Conservation (phyloP, 345 rosid genomes). For the Melaleuca alternifolia region DNA sequence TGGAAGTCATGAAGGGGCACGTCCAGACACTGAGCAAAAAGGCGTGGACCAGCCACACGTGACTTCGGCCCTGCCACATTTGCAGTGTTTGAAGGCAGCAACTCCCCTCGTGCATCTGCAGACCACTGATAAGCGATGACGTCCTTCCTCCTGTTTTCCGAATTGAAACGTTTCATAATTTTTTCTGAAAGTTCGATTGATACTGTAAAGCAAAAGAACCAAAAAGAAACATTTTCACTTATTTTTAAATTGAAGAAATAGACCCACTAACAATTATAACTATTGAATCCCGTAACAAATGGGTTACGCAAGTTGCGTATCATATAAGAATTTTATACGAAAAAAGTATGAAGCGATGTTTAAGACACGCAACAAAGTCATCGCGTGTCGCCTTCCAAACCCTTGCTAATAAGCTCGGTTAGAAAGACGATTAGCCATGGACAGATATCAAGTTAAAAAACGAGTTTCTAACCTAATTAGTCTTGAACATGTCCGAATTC, state of each 20-base stretch:
- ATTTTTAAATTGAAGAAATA: background rate
- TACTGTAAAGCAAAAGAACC: background rate
- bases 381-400: fast-evolving
- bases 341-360: background rate
- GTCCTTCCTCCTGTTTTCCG: background rate
- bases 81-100: background rate
- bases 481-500: background rate
- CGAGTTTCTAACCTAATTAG: background rate
- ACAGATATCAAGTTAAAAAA: background rate
- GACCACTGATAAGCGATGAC: conserved; percentile 5
- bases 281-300: background rate
- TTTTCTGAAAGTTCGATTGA: background rate
- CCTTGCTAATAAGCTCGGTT: background rate
- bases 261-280: background rate
- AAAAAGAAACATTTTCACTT: background rate
- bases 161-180: background rate
- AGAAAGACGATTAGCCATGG: background rate
- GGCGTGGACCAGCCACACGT: conserved; percentile 9
- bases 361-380: background rate
- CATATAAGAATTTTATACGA: no score
- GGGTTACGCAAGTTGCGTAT: background rate
- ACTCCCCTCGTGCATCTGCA: background rate
- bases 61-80: conserved; percentile 1
- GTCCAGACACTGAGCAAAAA: background rate
- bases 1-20: background rate